Evolutionary conservation across 495 filamentous ascomycete genomes (phyloP).

Genomic region (Neurospora sp.): DNA sequence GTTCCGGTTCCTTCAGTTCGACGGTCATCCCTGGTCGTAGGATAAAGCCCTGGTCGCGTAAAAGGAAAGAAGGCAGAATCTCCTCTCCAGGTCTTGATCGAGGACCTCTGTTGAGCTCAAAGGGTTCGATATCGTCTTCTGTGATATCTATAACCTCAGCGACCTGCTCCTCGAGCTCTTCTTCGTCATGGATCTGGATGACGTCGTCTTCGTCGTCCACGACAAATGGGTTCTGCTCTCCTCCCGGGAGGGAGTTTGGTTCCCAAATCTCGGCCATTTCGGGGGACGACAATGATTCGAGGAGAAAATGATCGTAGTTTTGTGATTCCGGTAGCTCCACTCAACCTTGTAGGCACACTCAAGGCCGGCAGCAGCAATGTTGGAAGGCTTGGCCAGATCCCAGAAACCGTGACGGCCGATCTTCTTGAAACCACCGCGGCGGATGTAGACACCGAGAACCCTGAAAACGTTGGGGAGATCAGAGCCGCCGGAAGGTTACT

Average conservation of each 20-base stretch:
- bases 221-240: not conserved
- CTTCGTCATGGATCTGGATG: not conserved
- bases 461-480: slow-evolving; percentile 46
- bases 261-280: not conserved
- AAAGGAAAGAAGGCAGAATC: rapidly evolving
- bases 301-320: not conserved
- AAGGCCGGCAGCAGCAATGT: slow-evolving; percentile 40
- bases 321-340: slow-evolving; percentile 45
- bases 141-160: slow-evolving; percentile 9
- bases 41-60: not conserved
- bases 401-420: slow-evolving; percentile 51
- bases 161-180: not conserved
- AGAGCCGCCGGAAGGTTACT: slow-evolving; percentile 43
- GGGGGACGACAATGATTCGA: too few relatives aligned
- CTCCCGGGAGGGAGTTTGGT: too few relatives aligned
- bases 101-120: rapidly evolving
- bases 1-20: not conserved
- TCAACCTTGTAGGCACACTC: slow-evolving; percentile 17
- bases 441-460: slow-evolving; percentile 42
- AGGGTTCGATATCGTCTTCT: not conserved
- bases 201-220: not conserved
- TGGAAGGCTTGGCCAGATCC: slow-evolving; percentile 54
- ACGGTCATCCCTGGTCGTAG: not conserved
- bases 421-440: slow-evolving; percentile 43
- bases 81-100: not conserved